These are phyloP conservation scores for Scheffersomyces titani DNA, from an alignment of 1,139 yeast genomes.

Conservation along the genomic window DNA sequence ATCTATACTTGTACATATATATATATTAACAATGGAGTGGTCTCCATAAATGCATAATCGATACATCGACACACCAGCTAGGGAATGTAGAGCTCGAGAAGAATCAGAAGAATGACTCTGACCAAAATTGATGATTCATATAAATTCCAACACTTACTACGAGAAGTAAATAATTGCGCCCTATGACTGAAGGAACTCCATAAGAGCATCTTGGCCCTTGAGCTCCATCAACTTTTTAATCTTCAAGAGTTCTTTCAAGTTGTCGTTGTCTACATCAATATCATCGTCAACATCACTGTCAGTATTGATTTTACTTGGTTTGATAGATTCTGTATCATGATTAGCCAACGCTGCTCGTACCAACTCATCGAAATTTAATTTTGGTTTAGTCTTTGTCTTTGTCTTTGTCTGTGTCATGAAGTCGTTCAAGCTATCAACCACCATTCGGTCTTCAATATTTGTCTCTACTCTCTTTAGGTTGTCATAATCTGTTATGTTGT, in stretches of 20 bases:
- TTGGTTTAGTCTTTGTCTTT: conserved; percentile 4
- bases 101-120: background rate
- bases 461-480: conserved; percentile 11
- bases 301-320: conserved; percentile 5
- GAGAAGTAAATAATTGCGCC: background rate
- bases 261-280: conserved; percentile 14
- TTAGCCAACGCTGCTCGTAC: conserved; percentile 24
- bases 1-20: background rate
- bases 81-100: background rate
- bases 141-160: background rate
- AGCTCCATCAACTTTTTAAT: conserved; percentile 62
- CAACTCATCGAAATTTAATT: conserved; percentile 29
- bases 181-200: conserved; percentile 52
- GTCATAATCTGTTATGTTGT: conserved; percentile 26
- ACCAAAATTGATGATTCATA: background rate
- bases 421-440: conserved; percentile 25
- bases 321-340: conserved; percentile 20
- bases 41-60: background rate
- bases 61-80: background rate
- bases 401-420: conserved; percentile 9
- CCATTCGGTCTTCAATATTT: conserved; percentile 22
- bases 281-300: conserved; percentile 9
- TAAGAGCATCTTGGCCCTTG: conserved; percentile 69
- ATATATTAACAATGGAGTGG: background rate
- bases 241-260: conserved; percentile 52